Conservation (phyloP, 176 grass and related monocot species). For the barley (Hordeum vulgare) region MorexV3_pseudomolecules_assembly NC_058522.1:556118345-556118844, state of each 20-base stretch:
- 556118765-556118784: background rate
- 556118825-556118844: background rate
- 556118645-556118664: background rate
- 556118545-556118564: slow-evolving; percentile 27
- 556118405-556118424: background rate
- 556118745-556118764: background rate
- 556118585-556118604: background rate
- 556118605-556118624: background rate
- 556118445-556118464: background rate
- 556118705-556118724: background rate
- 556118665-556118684: background rate
- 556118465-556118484: slow-evolving; percentile 9
- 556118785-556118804: no score
- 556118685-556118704: background rate
- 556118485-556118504: slow-evolving; percentile 9
- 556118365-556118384: no score
- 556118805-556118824: no score
- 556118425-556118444: background rate
- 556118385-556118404: no score
- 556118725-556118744: background rate
- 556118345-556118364: no score
- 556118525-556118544: background rate
- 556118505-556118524: rapidly evolving
- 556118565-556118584: background rate
- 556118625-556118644: background rate